Base-by-base conservation (phyloP, 306 rosid genomes). In the Geum urbanum region DNA sequence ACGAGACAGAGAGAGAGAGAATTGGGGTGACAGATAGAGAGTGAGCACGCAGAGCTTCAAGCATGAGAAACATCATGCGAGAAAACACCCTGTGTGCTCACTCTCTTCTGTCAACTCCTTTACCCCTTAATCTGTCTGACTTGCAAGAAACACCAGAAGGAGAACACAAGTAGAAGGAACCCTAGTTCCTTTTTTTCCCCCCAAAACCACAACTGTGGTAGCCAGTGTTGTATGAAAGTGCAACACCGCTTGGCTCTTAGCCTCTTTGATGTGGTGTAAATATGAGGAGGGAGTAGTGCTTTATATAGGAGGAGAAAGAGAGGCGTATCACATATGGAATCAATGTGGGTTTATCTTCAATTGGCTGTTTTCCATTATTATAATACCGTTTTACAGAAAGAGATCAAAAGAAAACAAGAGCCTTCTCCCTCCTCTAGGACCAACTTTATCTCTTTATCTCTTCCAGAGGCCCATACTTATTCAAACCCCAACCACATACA, bases 101-200 rank as follows among this genome's bases (percentile, higher is more conserved):
- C 98, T 92, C 97, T 90, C 98, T 88, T 92, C 98, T 92, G 98
- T 92, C 98, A 92, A 96, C 91, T 85, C 87, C 85, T 85, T 85
- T 85, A 69, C 88, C 76, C 78, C 81, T 69, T 10, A 72, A 32
- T 32, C 37, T 32, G 37, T 32, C 37, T 32, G 37, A 32, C 37
- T 32, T 32, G 37, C 37, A 32, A n/a, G n/a, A n/a, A n/a, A 2
- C 37, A 32, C 3, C 37, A 32, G 37, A 32, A 32, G 37, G 4
- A 3, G 3, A 32, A 32, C 3, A 32, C 37, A 32, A 32, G 37
- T 1, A 32, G 37, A 32, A 32, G 3, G 32, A 27, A 27, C 32
- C 32, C 32, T 27, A 27, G 32, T 27, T 27, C 32, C 32, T 27
- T 54, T 11, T 7, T 57, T 57, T 49, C 24, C 63, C 68, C 41